Base-by-base conservation (phyloP, 2,329 filamentous ascomycete species). In the Colletotrichum musae region DNA sequence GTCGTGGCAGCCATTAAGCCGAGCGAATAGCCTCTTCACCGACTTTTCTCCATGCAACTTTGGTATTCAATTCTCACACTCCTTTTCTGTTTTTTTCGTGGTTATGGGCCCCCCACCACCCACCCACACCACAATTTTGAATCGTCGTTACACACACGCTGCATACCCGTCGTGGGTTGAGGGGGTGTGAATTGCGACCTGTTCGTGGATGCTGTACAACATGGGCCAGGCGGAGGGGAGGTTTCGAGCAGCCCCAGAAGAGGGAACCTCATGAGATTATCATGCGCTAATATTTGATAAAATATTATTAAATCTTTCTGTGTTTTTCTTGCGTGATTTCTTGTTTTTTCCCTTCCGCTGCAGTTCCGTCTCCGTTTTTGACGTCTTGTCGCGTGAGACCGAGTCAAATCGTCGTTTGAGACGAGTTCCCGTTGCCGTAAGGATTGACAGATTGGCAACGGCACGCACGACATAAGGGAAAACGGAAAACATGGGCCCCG, bases 1-100 rank as follows among this genome's bases (percentile, higher is more conserved):
- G 66, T 69, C 61, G 61, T 69, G 66, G 66, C 66, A 69, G 61
- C 56, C 60, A 43, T 61, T 48, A 60, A 53, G 65, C 54, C 65
- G 54, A 41, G 64, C 59, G 64, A 53, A 52, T 32, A 47, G 59
- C 28, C n/a, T 65, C 61, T 53, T 69, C 66, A 69, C 66, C 66
- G 66, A 69, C 66, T 69, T 69, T 69, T 69, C 56, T 50, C 32
- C 32, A 47, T 66, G 66, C 62, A 57, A 65, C 51, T 53, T 10
- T 36, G n/a, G 51, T 36, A 10, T 36, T 36, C 32, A 36, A 16
- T 47, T 26, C 26, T 50, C 43, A 28, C 16, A 21, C 12, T 10
- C 43, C 26, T 24, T 41, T 48, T 39, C n/a, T 24, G 6, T 51
- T 32, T 28, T 32, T 24, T 12, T 28, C 41, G 28, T 48, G 39